phyloP scores from a whole-genome alignment of 2,329 filamentous ascomycete genomes.

The Helminthosporium solani region DNA sequence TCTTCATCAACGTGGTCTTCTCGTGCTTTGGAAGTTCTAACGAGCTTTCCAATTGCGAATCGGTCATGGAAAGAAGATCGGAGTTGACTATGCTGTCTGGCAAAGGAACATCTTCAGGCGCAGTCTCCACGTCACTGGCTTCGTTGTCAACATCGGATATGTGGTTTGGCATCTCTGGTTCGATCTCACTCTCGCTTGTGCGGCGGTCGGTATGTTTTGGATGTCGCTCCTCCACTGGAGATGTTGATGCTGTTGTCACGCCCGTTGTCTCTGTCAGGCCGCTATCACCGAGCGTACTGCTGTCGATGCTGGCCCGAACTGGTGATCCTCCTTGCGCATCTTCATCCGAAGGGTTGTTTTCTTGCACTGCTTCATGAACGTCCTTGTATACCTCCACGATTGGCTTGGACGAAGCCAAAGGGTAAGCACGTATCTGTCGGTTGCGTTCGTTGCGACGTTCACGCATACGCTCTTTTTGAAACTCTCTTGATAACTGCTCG shows the following conservation, averaged over 20 bases:
- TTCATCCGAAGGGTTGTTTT: slow-evolving; percentile 68
- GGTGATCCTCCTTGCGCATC: slow-evolving; percentile 48
- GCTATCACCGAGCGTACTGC: slow-evolving; percentile 41
- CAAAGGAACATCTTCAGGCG: slow-evolving; percentile 66
- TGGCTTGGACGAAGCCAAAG: slow-evolving; percentile 88
- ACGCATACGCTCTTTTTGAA: slow-evolving; percentile 87
- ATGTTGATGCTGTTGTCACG: slow-evolving; percentile 34
- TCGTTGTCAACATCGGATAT: slow-evolving; percentile 54
- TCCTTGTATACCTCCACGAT: slow-evolving; percentile 96
- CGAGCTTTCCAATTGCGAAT: slow-evolving; percentile 59
- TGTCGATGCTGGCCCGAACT: slow-evolving; percentile 36
- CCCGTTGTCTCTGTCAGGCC: slow-evolving; percentile 36
- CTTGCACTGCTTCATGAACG: slow-evolving; percentile 87
- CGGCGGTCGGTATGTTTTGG: slow-evolving; percentile 13
- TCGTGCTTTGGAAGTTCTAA: slow-evolving; percentile 87
- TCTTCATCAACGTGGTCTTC: slow-evolving; percentile 89
- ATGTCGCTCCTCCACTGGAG: slow-evolving; percentile 37
- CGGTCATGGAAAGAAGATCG: slow-evolving; percentile 52
- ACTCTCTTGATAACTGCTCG: slow-evolving; percentile 93
- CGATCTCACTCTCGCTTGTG: slow-evolving; percentile 26
- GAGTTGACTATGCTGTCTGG: slow-evolving; percentile 61
- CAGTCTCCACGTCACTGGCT: slow-evolving; percentile 70
- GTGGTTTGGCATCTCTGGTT: slow-evolving; percentile 30
- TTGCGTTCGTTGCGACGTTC: slow-evolving; percentile 81
- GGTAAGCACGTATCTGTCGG: slow-evolving; percentile 76